These are phyloP conservation scores for Fusarium sulawesiense DNA, from an alignment of 2,329 filamentous ascomycete species.

Conservation along the genomic window DNA sequence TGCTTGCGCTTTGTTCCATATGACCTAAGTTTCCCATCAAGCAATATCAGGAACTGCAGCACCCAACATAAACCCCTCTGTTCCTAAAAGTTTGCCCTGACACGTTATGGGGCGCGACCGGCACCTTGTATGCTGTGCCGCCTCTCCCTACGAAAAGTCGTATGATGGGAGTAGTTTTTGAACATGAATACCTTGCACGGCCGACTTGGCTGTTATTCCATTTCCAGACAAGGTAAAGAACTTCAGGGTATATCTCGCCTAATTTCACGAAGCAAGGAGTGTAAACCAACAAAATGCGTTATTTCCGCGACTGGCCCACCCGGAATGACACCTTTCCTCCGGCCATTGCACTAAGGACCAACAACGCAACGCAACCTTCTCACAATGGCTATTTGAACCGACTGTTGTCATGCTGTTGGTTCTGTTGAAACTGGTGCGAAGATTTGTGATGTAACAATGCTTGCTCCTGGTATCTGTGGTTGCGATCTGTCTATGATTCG, in stretches of 20 bases:
- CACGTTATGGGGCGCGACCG: not conserved
- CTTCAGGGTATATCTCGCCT: not conserved
- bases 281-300: too few species aligned
- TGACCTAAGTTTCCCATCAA: not conserved
- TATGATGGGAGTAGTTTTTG: not conserved
- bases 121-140: not conserved
- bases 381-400: too few species aligned
- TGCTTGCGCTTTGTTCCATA: too few species aligned
- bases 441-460: not conserved
- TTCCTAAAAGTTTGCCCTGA: not conserved
- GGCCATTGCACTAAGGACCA: not conserved
- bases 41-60: not conserved
- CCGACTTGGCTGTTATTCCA: not conserved
- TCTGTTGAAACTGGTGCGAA: not conserved
- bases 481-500: not conserved
- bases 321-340: not conserved
- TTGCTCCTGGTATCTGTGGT: not conserved
- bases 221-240: not conserved
- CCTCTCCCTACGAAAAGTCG: not conserved
- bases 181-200: not conserved
- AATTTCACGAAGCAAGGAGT: not conserved
- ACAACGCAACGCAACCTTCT: not conserved
- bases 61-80: not conserved
- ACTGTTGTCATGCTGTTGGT: not conserved
- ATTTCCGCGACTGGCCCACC: not conserved